These are phyloP conservation scores for Rhizopogon vesiculosus DNA, from an alignment of 768 basidiomycete species.

Conservation along the genomic window DNA sequence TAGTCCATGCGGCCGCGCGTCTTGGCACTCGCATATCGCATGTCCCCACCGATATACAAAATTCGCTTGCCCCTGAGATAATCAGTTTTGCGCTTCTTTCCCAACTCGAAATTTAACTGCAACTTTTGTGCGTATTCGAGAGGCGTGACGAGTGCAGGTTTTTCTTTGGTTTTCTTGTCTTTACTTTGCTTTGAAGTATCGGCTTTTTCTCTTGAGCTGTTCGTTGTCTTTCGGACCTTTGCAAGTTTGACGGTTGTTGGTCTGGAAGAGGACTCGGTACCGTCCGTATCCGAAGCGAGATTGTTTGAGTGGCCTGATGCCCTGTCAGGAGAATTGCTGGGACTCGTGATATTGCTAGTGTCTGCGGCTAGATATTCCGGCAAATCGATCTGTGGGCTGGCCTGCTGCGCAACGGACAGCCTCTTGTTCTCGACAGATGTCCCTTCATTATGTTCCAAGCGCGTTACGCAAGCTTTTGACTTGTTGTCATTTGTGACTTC, in stretches of 20 bases:
- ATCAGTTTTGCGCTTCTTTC: conserved; percentile 14
- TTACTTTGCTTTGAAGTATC: conserved; percentile 2
- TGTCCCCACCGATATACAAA: conserved; percentile 58
- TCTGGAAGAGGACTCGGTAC: conserved; percentile 1
- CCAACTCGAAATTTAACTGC: conserved; percentile 24
- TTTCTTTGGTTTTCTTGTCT: conserved; percentile 34
- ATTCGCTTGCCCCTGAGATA: conserved; percentile 52
- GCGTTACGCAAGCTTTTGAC: background rate
- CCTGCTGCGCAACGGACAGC: background rate
- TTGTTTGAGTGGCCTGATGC: background rate
- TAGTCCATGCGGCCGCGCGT: conserved; percentile 58
- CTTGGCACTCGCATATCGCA: conserved; percentile 41
- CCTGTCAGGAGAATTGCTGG: conserved; percentile 1
- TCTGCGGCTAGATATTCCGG: background rate
- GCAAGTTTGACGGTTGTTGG: background rate
- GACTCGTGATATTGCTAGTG: conserved; percentile 19
- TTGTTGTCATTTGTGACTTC: background rate
- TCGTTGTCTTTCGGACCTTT: conserved; percentile 17
- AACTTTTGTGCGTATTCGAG: conserved; percentile 51
- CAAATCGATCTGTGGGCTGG: background rate
- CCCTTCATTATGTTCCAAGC: background rate
- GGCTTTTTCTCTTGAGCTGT: conserved; percentile 13
- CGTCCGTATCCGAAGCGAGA: background rate
- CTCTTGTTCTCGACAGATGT: background rate
- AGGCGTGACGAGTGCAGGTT: conserved; percentile 39